Conservation (phyloP, 495 filamentous ascomycete genomes). For the Penicillium silybi region DNA sequence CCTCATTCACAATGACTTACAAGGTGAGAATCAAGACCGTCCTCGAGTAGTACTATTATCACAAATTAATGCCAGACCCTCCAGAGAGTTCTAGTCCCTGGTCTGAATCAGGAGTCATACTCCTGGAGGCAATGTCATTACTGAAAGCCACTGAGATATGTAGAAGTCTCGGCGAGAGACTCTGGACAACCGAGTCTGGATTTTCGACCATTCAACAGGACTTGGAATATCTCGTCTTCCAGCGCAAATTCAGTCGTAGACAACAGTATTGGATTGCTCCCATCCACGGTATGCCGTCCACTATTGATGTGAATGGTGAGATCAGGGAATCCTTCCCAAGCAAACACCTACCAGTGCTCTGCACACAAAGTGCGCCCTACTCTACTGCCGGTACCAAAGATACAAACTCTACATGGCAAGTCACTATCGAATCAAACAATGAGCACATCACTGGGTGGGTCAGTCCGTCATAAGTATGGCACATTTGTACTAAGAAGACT, state of each 20-base stretch:
- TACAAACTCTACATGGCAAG: constrained; percentile 14
- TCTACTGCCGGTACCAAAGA: constrained; percentile 12
- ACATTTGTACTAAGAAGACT: not conserved
- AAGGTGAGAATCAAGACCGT: not conserved
- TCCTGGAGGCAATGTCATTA: constrained; percentile 17
- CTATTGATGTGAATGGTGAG: constrained; percentile 7
- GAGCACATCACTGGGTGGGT: constrained; percentile 19
- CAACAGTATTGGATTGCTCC: constrained; percentile 18
- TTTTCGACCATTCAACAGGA: not conserved
- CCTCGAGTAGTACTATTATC: not conserved
- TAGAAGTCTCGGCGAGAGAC: constrained; percentile 11
- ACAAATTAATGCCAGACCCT: not conserved
- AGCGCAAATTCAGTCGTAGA: constrained; percentile 2
- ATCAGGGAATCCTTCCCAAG: constrained; percentile 7
- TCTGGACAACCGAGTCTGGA: constrained; percentile 5
- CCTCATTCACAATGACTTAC: constrained; percentile 23
- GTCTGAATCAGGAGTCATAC: constrained; percentile 14
- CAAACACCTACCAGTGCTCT: constrained; percentile 13
- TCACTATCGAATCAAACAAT: constrained; percentile 17
- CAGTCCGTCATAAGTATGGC: too few relatives aligned
- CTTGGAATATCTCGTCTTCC: constrained; percentile 14
- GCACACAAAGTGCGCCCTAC: constrained; percentile 19
- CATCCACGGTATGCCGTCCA: constrained; percentile 4
- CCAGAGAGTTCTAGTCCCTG: constrained; percentile 16
- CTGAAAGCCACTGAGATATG: constrained; percentile 15